phyloP scores from a whole-genome alignment of 1,284 basidiomycete genomes.

The Lentinula novae-zelandiae region DNA sequence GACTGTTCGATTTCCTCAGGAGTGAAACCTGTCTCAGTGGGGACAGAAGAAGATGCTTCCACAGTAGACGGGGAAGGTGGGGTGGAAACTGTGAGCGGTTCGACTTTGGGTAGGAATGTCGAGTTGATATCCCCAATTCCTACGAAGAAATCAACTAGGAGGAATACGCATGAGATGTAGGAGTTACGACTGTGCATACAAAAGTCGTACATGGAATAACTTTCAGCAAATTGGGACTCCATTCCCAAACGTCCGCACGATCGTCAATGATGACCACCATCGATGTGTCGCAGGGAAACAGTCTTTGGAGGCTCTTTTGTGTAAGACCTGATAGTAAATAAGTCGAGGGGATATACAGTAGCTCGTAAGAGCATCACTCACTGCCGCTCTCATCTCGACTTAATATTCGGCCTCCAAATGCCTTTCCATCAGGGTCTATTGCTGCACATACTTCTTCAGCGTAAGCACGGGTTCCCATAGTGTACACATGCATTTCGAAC shows the following conservation, averaged over 20 bases:
- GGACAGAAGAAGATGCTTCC: not conserved
- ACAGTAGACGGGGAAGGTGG: conserved; percentile 14
- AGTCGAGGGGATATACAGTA: conserved; percentile 7
- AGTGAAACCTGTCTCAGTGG: conserved; percentile 15
- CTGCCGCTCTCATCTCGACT: conserved; percentile 96
- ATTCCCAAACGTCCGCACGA: conserved; percentile 96
- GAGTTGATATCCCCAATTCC: conserved; percentile 99
- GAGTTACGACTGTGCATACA: conserved; percentile 5
- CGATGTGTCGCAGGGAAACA: conserved; percentile 95
- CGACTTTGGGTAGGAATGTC: conserved; percentile 80
- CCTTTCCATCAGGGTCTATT: conserved; percentile 84
- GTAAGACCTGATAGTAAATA: conserved; percentile 57
- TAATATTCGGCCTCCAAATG: conserved; percentile 86
- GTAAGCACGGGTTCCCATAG: conserved; percentile 97
- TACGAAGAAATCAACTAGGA: conserved; percentile 91
- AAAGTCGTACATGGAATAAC: conserved; percentile 85
- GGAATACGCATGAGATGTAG: conserved; percentile 4
- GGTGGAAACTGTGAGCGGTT: conserved; percentile 42
- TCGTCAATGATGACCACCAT: conserved; percentile 99
- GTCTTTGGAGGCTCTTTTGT: conserved; percentile 84
- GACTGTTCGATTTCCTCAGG: conserved; percentile 38
- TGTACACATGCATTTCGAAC: conserved; percentile 99
- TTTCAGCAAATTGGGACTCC: conserved; percentile 93
- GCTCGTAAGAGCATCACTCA: conserved; percentile 34
- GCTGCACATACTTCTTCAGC: conserved; percentile 93